Evolutionary conservation across 495 filamentous ascomycete genomes (phyloP), one percentile per base, ranked within the genome.

Genomic region (Tuber indicum): DNA sequence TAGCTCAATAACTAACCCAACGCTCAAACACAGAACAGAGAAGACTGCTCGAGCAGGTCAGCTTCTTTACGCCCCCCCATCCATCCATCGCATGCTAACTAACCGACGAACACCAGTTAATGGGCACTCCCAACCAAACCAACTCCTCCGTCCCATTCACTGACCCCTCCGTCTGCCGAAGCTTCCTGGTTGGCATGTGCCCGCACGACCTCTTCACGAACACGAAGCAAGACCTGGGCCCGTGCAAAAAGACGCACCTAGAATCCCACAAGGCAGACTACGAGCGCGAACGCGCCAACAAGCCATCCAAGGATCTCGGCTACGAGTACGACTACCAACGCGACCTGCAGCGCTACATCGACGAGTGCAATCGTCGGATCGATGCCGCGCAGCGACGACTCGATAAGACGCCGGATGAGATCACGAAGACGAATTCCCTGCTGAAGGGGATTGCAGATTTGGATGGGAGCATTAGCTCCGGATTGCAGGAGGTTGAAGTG

Each of bases 141-240:
- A 80, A 76, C 70, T 82, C 82, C 26, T 78, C 77, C 26, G 77
- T 97, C 83, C 90, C 92, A 70, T 91, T 98, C 79, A 96, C 92
- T 71, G 96, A 99, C 85, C 87, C 92, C 47, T 97, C 97, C 86
- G 92, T 97, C 79, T 99, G 96, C 87, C 93, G 94, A 74, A 97
- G 94, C 75, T 98, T 94, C 86, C 89, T 99, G 73, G 93, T 90
- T 77, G 96, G 96, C 79, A 97, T 92, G 62, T 99, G 96, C 84
- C 96, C 96, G 8, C 95, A 98, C 87, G 96, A 99, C 86, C 94
- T 98, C 83, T 99, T 99, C 89, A 98, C 94, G 77, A 99, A 99
- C 86, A 99, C 96, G 62, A 98, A 97, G 86, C 93, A 97, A 89
- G 96, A 99, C 84, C 89, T 98, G 45, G 96, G 96, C 32, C 90